phyloP scores from a whole-genome alignment of 2,329 filamentous ascomycete genomes.

The Pyrenophora seminiperda region DNA sequence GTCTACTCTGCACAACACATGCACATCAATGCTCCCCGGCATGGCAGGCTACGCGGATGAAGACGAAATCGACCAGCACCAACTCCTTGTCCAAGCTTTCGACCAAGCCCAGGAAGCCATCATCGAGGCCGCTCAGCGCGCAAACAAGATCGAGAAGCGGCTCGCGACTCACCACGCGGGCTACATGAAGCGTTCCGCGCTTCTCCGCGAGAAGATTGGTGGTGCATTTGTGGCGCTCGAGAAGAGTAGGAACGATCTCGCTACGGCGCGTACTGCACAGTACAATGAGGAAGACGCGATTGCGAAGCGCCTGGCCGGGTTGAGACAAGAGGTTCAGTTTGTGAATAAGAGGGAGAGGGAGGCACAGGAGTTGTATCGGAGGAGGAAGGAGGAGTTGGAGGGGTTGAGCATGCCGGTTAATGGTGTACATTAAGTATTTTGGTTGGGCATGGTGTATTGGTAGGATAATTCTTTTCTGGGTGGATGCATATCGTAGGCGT shows the following conservation, averaged over 20 bases:
- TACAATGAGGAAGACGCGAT: constrained; percentile 81
- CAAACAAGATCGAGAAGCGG: constrained; percentile 92
- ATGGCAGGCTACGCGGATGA: constrained; percentile 75
- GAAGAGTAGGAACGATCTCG: constrained; percentile 72
- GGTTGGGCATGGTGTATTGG: background rate
- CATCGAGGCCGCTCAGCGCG: constrained; percentile 73
- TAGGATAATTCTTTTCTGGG: background rate
- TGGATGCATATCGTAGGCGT: too few relatives aligned
- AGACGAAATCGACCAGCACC: constrained; percentile 71
- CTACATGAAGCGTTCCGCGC: constrained; percentile 84
- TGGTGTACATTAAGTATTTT: constrained; percentile 40
- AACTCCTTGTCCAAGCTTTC: constrained; percentile 72
- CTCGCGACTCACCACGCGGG: constrained; percentile 85
- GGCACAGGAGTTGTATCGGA: constrained; percentile 84
- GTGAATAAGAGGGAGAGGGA: constrained; percentile 83
- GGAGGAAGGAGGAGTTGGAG: constrained; percentile 77
- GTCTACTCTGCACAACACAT: constrained; percentile 54
- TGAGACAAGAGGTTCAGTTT: constrained; percentile 83
- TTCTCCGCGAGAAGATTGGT: constrained; percentile 76
- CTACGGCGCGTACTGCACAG: constrained; percentile 75
- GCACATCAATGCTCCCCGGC: constrained; percentile 67
- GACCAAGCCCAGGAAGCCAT: constrained; percentile 76
- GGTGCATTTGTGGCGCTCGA: constrained; percentile 76
- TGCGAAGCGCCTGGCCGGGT: constrained; percentile 69
- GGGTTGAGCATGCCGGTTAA: constrained; percentile 54